These are phyloP conservation scores for Tephrocybe sp. DNA, from an alignment of 768 basidiomycete species.

Conservation along the genomic window DNA sequence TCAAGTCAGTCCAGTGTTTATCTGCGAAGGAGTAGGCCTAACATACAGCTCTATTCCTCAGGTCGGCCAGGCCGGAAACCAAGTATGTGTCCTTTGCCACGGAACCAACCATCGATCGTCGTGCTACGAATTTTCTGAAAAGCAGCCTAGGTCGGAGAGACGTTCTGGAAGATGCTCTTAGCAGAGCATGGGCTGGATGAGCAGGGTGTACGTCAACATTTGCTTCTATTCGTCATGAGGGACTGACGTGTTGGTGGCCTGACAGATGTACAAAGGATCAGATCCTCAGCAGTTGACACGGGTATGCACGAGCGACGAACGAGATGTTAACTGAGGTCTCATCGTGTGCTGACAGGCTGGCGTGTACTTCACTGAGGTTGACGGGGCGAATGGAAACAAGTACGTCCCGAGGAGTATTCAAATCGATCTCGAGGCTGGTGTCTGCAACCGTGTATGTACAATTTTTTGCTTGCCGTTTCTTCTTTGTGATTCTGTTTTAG, in stretches of 20 bases:
- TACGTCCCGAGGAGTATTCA: slow-evolving; percentile 91
- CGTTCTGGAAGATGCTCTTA: slow-evolving; percentile 88
- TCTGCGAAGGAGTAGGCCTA: not conserved
- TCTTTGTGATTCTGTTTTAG: slow-evolving; percentile 29
- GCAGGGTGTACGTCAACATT: slow-evolving; percentile 51
- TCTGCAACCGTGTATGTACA: slow-evolving; percentile 68
- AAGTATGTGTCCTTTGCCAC: slow-evolving; percentile 27
- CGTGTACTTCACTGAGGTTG: slow-evolving; percentile 81
- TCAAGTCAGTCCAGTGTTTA: slow-evolving; percentile 46
- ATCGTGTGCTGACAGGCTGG: slow-evolving; percentile 48
- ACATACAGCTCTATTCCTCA: slow-evolving; percentile 25
- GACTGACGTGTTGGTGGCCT: not conserved
- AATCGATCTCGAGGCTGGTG: slow-evolving; percentile 87
- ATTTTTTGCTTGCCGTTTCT: not conserved
- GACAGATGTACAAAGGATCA: slow-evolving; percentile 66
- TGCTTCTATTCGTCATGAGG: slow-evolving; percentile 7
- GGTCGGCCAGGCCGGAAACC: slow-evolving; percentile 73
- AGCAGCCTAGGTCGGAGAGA: slow-evolving; percentile 62
- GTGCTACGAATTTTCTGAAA: slow-evolving; percentile 41
- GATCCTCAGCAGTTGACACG: slow-evolving; percentile 75
- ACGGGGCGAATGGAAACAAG: slow-evolving; percentile 51
- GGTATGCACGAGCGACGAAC: slow-evolving; percentile 43
- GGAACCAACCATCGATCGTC: slow-evolving; percentile 49
- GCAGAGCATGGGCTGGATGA: slow-evolving; percentile 82
- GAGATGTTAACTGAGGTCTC: not conserved